Conservation (phyloP, 2,329 filamentous ascomycete species). For the Escovopsis sp. region DNA sequence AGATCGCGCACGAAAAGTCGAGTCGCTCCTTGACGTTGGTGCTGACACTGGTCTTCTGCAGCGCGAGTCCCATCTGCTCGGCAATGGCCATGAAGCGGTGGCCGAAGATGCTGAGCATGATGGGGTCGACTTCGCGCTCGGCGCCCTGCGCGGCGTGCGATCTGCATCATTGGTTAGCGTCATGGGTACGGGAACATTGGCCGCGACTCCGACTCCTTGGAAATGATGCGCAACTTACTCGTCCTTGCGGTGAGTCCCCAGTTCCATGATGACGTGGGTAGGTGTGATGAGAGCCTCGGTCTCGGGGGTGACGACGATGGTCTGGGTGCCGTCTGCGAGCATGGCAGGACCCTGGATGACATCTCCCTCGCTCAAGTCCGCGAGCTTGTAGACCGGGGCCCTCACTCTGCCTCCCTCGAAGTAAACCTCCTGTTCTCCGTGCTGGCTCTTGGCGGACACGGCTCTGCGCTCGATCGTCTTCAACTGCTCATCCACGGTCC, state of each 20-base stretch:
- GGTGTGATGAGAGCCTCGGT: constrained; percentile 64
- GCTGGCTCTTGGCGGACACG: constrained; percentile 42
- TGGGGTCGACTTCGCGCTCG: constrained; percentile 47
- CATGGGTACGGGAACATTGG: not conserved
- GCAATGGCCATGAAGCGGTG: constrained; percentile 79
- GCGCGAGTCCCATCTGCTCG: constrained; percentile 66
- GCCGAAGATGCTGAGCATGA: constrained; percentile 66
- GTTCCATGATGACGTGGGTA: constrained; percentile 81
- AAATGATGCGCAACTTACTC: constrained; percentile 12
- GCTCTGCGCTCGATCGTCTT: constrained; percentile 50
- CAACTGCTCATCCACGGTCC: constrained; percentile 74
- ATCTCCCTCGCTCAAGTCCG: constrained; percentile 57
- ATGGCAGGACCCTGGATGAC: constrained; percentile 68
- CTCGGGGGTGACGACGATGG: constrained; percentile 74
- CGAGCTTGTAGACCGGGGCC: constrained; percentile 72
- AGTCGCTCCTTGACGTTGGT: constrained; percentile 73
- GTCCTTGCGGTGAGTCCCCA: constrained; percentile 40
- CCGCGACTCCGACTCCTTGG: not conserved
- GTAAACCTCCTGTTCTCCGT: constrained; percentile 58
- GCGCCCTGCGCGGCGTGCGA: constrained; percentile 7
- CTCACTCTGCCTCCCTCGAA: constrained; percentile 68
- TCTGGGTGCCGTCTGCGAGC: constrained; percentile 77
- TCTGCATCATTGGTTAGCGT: constrained; percentile 5
- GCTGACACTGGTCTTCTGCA: constrained; percentile 69
- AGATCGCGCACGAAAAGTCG: constrained; percentile 71